Conservation (phyloP, 2,329 filamentous ascomycete genomes). For the Paracorniculantispora psalliotae region DNA sequence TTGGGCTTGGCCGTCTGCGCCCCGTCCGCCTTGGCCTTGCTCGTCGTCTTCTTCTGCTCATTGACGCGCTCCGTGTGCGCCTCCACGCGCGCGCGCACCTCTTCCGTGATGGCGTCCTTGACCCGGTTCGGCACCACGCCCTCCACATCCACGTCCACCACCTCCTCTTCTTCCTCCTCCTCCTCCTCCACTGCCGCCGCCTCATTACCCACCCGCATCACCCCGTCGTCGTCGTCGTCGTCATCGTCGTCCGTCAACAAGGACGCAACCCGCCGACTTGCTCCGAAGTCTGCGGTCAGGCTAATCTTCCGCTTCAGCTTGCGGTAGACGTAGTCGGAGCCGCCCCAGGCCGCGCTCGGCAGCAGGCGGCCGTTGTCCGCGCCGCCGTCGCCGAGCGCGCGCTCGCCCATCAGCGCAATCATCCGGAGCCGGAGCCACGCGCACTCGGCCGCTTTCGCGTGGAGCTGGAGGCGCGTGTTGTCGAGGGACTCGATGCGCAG, state of each 20-base stretch:
- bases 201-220: neutral
- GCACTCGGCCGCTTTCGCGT: conserved; percentile 22
- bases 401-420: conserved; percentile 21
- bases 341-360: conserved; percentile 8
- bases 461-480: conserved; percentile 19
- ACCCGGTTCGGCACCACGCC: neutral
- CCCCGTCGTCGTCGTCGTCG: no score
- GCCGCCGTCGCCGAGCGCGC: conserved; percentile 2
- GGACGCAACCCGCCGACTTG: no score
- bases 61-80: neutral
- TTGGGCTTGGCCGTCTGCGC: neutral
- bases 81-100: conserved; percentile 1
- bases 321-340: neutral
- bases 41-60: neutral
- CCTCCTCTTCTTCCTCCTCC: neutral
- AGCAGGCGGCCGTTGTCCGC: neutral
- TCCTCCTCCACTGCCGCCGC: neutral
- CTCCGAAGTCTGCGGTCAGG: no score
- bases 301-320: neutral
- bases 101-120: conserved; percentile 4
- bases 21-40: neutral
- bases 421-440: conserved; percentile 25
- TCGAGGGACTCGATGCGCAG: conserved; percentile 25
- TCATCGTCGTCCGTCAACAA: no score
- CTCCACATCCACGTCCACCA: neutral